A percentile compares a stretch with the other conserved stretches of the same genome.
Conservation (phyloP, 371 early-diverging fungal genomes). For the Mucor piriformis region DNA sequence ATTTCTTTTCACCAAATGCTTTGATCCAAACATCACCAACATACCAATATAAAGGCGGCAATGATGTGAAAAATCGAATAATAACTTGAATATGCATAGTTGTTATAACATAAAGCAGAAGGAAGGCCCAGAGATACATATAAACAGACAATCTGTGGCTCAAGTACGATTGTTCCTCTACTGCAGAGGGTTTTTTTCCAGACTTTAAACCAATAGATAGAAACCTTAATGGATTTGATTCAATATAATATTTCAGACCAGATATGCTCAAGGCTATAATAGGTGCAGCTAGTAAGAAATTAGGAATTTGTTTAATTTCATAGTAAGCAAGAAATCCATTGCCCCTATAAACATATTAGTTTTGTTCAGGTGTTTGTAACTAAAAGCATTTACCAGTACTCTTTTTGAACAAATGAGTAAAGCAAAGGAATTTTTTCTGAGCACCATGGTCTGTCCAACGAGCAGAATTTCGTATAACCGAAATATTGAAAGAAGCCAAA, state of each 20-base stretch:
- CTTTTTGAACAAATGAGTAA: constrained; percentile 85
- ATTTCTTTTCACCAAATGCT: constrained; percentile 18
- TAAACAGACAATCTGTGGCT: constrained; percentile 32
- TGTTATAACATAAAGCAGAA: constrained; percentile 64
- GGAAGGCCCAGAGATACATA: constrained; percentile 71
- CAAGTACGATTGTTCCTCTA: constrained; percentile 7
- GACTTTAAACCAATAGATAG: constrained; percentile 52
- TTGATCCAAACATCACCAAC: constrained; percentile 59
- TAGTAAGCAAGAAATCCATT: constrained; percentile 87
- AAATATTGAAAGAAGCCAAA: constrained; percentile 73
- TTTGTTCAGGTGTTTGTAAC: background rate
- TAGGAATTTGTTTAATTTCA: constrained; percentile 81
- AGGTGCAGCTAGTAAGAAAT: constrained; percentile 88
- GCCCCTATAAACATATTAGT: constrained; percentile 53
- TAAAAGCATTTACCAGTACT: constrained; percentile 91
- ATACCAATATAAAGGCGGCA: constrained; percentile 86
- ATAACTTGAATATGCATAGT: constrained; percentile 93
- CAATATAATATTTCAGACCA: constrained; percentile 63
- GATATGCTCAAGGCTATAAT: constrained; percentile 66
- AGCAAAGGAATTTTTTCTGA: constrained; percentile 57
- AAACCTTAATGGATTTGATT: constrained; percentile 55
- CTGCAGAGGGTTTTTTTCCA: background rate
- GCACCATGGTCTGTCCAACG: constrained; percentile 75
- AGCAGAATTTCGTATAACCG: constrained; percentile 71
- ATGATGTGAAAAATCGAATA: constrained; percentile 81